phyloP scores from a whole-genome alignment of 2,329 filamentous ascomycete genomes.

The Dactylonectria estremocensis region DNA sequence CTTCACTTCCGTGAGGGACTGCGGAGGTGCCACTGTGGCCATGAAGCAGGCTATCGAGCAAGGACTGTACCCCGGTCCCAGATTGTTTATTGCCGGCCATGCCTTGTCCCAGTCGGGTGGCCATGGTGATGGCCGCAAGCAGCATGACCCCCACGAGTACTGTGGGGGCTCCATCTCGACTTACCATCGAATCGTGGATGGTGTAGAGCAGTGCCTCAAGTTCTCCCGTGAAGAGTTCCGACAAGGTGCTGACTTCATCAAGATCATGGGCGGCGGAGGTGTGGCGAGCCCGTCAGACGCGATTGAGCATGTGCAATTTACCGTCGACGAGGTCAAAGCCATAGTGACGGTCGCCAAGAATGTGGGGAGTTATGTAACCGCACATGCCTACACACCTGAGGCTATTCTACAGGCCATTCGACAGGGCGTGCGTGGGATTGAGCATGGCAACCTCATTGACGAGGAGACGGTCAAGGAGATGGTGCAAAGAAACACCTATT shows the following conservation, averaged over 20 bases:
- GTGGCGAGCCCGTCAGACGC: conserved; percentile 70
- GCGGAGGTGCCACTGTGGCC: conserved; percentile 15
- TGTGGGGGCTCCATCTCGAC: too few relatives aligned
- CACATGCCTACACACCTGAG: conserved; percentile 70
- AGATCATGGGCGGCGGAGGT: conserved; percentile 73
- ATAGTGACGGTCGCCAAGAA: conserved; percentile 66
- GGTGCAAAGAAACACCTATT: conserved; percentile 62
- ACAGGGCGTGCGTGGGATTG: conserved; percentile 70
- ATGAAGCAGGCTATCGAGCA: conserved; percentile 11
- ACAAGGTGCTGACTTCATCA: conserved; percentile 72
- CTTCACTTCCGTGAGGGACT: conserved; percentile 16
- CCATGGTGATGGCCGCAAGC: conserved; percentile 64
- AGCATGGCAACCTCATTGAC: conserved; percentile 62
- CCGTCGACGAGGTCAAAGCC: conserved; percentile 68
- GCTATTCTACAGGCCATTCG: conserved; percentile 69
- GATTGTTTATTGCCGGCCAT: conserved; percentile 9
- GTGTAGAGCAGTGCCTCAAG: conserved; percentile 68
- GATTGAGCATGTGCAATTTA: conserved; percentile 70
- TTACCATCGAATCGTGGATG: conserved; percentile 68
- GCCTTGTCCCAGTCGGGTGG: conserved; percentile 64
- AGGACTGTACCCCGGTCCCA: conserved; percentile 8
- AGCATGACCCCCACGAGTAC: conserved; percentile 59
- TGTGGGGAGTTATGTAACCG: conserved; percentile 68
- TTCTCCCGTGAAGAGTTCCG: conserved; percentile 69
- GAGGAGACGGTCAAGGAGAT: conserved; percentile 63